These are phyloP conservation scores for Lactarius indigo DNA, from an alignment of 768 basidiomycete genomes.

Conservation along the genomic window DNA sequence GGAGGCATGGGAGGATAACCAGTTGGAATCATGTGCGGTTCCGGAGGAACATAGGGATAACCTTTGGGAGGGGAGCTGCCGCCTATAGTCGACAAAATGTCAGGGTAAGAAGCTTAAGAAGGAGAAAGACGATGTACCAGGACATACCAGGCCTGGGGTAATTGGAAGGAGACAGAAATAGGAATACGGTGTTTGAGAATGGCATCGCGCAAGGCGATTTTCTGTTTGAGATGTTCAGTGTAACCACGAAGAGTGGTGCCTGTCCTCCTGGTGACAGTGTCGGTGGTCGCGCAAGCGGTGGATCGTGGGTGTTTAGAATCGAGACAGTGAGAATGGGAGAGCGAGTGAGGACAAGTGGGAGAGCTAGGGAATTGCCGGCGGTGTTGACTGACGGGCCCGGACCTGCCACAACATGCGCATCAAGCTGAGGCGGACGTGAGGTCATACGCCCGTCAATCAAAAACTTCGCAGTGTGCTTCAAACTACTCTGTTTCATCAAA, in stretches of 20 bases:
- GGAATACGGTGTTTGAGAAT: conserved; percentile 54
- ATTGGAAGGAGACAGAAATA: conserved; percentile 32
- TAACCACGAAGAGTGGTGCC: conserved; percentile 83
- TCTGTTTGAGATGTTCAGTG: conserved; percentile 76
- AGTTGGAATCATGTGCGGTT: conserved; percentile 40
- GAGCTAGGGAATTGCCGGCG: conserved; percentile 89
- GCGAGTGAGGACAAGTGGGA: too few species aligned
- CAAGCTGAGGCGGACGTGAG: too few species aligned
- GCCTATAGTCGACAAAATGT: conserved; percentile 25
- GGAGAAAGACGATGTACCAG: conserved; percentile 27
- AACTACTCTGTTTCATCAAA: too few species aligned
- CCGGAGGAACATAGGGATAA: conserved; percentile 36
- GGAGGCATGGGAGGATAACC: conserved; percentile 48
- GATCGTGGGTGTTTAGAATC: conserved; percentile 88
- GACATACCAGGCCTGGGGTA: conserved; percentile 26
- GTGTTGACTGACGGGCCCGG: conserved; percentile 52
- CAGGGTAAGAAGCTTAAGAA: conserved; percentile 25
- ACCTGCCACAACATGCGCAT: conserved; percentile 32
- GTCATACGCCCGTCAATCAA: too few species aligned
- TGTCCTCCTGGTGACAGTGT: conserved; percentile 83
- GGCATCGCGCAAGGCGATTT: conserved; percentile 76
- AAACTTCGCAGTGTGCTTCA: too few species aligned
- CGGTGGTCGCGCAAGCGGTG: conserved; percentile 78
- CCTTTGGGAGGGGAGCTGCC: too few species aligned
- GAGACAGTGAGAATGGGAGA: conserved; percentile 31